Evolutionary conservation across 768 basidiomycete species (phyloP), one percentile per base, ranked within the genome.

Genomic region (Leccinellum albellum): DNA sequence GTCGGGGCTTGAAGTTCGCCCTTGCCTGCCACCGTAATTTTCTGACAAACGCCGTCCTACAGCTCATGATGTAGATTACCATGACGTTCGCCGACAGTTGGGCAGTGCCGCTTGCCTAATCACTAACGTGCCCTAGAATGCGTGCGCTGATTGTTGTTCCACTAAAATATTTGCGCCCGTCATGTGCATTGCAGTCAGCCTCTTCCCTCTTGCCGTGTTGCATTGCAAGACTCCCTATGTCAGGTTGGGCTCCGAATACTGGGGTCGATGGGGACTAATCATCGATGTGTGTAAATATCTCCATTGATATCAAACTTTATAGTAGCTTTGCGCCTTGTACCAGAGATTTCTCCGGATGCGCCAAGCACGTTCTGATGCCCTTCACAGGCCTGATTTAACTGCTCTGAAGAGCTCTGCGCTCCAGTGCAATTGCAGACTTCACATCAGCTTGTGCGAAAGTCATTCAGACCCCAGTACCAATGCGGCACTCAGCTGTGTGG

Each of bases 61-160:
- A 99, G 96, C 97, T 14, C 97, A 98, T 68, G 97, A 99, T 72
- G 95, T 99, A 45, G 97, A 99, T 74, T 89, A 91, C 70, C 90
- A 97, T 60, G 97, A 98, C 71, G 80, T 98, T 51, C 80, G 97
- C 64, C 76, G 91, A 61, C 87, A 94, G 57, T 76, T 98, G 7
- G 92, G 90, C 9, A 90, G 91, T 65, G 89, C 82, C 48, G 84
- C 87, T 24, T 88, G 86, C 69, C 68, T 89, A 28, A 63, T 87
- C 48, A 76, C 75, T 44, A 66, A 70, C 56, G 63, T 70, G 28
- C 14, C 58, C 37, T 72, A 73, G 59, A 60, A 52, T 59, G 51
- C 45, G 24, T 59, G 51, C 45, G 24, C 35, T 14, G 20, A 57
- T 44, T 32, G 47, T 52, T 48, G 32, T 55, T 50, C 58, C 48